Conservation (phyloP, 306 rosid species). For the Quercus wislizeni region DNA sequence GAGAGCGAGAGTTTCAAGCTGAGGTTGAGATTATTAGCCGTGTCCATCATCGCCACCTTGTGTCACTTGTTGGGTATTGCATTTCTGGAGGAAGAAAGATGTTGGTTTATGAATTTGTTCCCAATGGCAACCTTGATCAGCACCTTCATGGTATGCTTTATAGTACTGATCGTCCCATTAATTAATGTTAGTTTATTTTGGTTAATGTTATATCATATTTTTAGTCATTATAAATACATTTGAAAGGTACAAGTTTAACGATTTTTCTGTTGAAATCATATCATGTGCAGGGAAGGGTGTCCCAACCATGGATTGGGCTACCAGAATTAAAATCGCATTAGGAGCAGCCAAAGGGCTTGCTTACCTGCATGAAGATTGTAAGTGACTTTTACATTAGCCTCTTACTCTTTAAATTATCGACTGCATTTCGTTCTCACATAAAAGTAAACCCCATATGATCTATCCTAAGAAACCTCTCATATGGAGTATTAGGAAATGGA, state of each 20-base stretch:
- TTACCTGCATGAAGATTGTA: conserved; percentile 93
- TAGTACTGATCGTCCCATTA: too few species aligned
- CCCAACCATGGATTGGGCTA: conserved; percentile 62
- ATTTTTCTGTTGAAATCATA: not conserved
- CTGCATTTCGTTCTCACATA: too few species aligned
- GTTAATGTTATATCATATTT: not conserved
- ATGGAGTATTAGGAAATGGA: too few species aligned
- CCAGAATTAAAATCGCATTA: conserved; percentile 64
- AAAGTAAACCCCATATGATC: too few species aligned
- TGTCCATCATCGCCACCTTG: conserved; percentile 92
- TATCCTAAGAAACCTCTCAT: too few species aligned
- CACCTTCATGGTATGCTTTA: conserved; percentile 67
- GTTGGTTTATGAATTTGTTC: conserved; percentile 77
- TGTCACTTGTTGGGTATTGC: conserved; percentile 83
- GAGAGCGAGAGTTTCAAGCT: conserved; percentile 68
- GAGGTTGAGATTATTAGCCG: conserved; percentile 89
- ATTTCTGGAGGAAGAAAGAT: conserved; percentile 40
- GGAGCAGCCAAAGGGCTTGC: conserved; percentile 96
- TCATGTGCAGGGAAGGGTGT: conserved; percentile 40
- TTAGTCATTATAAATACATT: not conserved
- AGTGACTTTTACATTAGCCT: conserved; percentile 8
- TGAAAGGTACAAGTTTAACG: not conserved
- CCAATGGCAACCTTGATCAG: conserved; percentile 72
- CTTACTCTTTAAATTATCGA: not conserved
- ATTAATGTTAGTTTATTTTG: not conserved